Base-by-base conservation (phyloP, 305 asterid species). In the Plantago coronopus region DNA sequence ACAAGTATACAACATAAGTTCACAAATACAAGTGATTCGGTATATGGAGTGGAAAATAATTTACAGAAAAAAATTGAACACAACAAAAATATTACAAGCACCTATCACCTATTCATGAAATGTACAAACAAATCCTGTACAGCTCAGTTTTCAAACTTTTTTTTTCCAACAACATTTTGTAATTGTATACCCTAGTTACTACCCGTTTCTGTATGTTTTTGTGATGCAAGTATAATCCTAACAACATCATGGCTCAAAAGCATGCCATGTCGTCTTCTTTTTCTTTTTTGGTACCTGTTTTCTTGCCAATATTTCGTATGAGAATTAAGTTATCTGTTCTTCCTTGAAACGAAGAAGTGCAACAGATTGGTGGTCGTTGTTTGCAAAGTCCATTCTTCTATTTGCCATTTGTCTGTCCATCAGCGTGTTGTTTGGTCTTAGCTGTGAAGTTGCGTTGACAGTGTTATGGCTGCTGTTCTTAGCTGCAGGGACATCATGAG, bases 401-500 rank as follows among this genome's bases (percentile, higher is more conserved):
- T 54, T 66, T 38, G 73, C 63, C 37, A 62, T 27, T 57, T 65
- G 79, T 59, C 54, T 62, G 57, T 74, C 74, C 21, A 47, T 68
- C 5, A 74, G 65, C 13, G 69, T 16, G 69, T 69, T 70, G 19
- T 74, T 83, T 64, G 78, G 78, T 68, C 77, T 83, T 67, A 70
- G 55, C 19, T 78, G 88, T 57, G 88, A 78, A 58, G 72, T 44
- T 46, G 79, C 70, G 72, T 42, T 67, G 17, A 81, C 75, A 4
- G 87, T 66, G 58, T 48, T 80, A 69, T 82, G 93, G 76, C 89
- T 81, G 77, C 88, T 90, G 68, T 63, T 74, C 63, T 74, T 81
- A 27, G 95, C 81, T 61, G 86, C 86, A 29, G 97, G 97, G 34
- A 87, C 88, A 53, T 87, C 91, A 54, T 85, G 97, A 48, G 73